Conservation (phyloP, 2,329 filamentous ascomycete genomes). For the Talaromyces sp. region DNA sequence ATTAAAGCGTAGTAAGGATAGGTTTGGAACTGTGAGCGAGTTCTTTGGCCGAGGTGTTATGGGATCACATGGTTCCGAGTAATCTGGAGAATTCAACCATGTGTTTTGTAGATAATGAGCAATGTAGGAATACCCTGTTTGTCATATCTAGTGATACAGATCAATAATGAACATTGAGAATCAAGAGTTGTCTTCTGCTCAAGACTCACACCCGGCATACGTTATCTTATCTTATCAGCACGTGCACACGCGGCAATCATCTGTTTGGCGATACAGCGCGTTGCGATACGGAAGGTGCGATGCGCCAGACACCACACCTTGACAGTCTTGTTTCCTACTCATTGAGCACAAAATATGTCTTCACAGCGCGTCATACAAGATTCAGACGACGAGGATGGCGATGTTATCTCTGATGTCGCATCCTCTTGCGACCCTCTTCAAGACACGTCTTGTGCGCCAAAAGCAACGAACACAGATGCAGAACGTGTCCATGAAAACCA, state of each 20-base stretch:
- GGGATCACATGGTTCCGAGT: conserved; percentile 44
- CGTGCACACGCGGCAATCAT: conserved; percentile 24
- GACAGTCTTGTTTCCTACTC: neutral
- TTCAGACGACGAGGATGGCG: conserved; percentile 38
- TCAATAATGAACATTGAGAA: neutral
- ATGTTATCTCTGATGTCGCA: conserved; percentile 26
- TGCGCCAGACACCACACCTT: neutral
- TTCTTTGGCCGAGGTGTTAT: conserved; percentile 95
- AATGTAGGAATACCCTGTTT: neutral
- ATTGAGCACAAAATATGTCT: conserved; percentile 26
- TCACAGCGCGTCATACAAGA: conserved; percentile 39
- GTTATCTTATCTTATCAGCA: conserved; percentile 26
- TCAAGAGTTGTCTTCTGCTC: neutral
- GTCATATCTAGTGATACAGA: neutral
- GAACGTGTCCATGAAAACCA: neutral
- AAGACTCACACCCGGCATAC: neutral
- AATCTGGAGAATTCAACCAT: neutral
- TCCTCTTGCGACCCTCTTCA: conserved; percentile 20
- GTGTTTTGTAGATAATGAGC: neutral
- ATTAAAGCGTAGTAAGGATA: conserved; percentile 69
- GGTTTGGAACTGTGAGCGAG: conserved; percentile 85
- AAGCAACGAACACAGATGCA: neutral
- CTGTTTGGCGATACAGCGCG: conserved; percentile 17
- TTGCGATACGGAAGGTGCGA: neutral
- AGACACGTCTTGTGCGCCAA: conserved; percentile 6